Percentiles rank a stretch among this genome's conserved stretches.
Evolutionary conservation across 148 eudicot species (phyloP).

Genomic region (Rhododendron vialii): DNA sequence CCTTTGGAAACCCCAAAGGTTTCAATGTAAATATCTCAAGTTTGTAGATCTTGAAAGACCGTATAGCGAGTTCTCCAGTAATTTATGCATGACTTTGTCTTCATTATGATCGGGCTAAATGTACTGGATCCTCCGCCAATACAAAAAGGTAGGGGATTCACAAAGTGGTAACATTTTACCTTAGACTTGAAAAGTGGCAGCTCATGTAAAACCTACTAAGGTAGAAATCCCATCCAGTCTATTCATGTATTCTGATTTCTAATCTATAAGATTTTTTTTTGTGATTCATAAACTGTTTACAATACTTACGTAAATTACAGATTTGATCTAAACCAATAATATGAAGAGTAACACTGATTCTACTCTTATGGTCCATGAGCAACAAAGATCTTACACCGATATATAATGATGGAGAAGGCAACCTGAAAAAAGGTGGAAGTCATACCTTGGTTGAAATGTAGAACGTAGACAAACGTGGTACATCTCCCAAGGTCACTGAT

Average conservation of each 20-base stretch:
- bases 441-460: slow-evolving; percentile 88
- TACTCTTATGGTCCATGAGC: not conserved
- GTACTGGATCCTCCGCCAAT: not conserved
- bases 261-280: not conserved
- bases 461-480: slow-evolving; percentile 62
- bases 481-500: slow-evolving; percentile 90
- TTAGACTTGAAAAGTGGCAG: not conserved
- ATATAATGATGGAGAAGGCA: not conserved
- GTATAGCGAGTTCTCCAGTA: not conserved
- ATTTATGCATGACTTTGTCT: not conserved
- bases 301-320: not conserved
- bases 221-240: not conserved
- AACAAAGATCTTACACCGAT: not conserved
- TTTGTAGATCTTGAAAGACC: not conserved
- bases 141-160: not conserved
- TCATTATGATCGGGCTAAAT: not conserved
- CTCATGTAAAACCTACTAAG: not conserved
- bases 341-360: not conserved
- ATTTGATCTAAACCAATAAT: not conserved
- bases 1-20: not conserved
- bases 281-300: not conserved
- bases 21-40: not conserved
- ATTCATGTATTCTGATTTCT: not conserved
- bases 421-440: not conserved
- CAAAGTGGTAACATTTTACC: not conserved